These are phyloP conservation scores for Leishmania tarentolae DNA, from an alignment of 208 protist genomes.

Conservation along the genomic window DNA sequence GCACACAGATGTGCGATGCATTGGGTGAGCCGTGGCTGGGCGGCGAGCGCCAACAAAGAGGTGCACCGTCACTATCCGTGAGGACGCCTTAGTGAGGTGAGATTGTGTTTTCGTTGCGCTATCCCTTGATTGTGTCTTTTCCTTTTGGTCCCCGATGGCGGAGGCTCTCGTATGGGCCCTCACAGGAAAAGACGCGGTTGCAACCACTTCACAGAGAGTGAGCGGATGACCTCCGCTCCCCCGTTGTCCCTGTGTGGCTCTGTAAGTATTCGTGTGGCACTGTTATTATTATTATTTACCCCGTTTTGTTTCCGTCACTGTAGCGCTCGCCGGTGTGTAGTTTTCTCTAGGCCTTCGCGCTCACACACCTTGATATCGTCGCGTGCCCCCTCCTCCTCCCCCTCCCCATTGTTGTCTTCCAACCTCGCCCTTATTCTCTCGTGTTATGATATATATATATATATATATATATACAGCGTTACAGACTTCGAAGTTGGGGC, in stretches of 20 bases:
- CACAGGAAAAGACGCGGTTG: background rate
- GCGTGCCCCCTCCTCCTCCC: too few species aligned
- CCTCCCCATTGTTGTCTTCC: too few species aligned
- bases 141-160: background rate
- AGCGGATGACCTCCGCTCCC: background rate
- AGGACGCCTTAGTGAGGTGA: background rate
- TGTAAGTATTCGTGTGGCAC: background rate
- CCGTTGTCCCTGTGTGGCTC: conserved; percentile 33
- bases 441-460: too few species aligned
- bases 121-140: conserved; percentile 58
- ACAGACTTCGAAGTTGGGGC: too few species aligned
- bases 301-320: background rate
- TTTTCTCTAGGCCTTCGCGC: too few species aligned
- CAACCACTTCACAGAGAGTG: background rate
- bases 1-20: background rate
- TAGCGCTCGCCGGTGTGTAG: too few species aligned
- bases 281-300: conserved; percentile 2
- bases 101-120: background rate
- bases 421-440: too few species aligned
- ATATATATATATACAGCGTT: too few species aligned
- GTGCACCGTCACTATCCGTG: background rate
- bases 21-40: background rate
- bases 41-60: background rate
- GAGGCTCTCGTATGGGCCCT: background rate
- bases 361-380: too few species aligned